A percentile compares a stretch with the other conserved stretches of the same genome.
phyloP scores from a whole-genome alignment of 768 basidiomycete species.

The Mycena galopus region DNA sequence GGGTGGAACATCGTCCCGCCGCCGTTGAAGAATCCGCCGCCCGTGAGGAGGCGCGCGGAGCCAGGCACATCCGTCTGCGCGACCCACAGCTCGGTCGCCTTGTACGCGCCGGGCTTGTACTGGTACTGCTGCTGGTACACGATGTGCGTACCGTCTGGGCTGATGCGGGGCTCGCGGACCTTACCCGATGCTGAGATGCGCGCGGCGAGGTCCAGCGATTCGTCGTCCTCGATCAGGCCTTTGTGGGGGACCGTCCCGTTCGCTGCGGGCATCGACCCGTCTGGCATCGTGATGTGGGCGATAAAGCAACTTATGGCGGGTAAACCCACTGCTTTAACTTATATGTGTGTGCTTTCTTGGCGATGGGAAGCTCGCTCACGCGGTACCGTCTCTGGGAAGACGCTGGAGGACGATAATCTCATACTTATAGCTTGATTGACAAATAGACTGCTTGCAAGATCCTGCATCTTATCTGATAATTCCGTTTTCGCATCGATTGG shows the following conservation, averaged over 20 bases:
- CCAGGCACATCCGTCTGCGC: slow-evolving; percentile 43
- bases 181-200: slow-evolving; percentile 46
- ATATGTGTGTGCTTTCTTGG: neutral
- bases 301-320: neutral
- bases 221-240: slow-evolving; percentile 1
- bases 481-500: neutral
- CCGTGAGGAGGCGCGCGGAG: slow-evolving; percentile 45
- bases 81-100: slow-evolving; percentile 48
- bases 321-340: neutral
- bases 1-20: slow-evolving; percentile 51
- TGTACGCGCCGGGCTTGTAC: slow-evolving; percentile 42
- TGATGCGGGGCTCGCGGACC: slow-evolving; percentile 51
- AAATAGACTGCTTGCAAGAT: neutral
- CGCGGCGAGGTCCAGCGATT: slow-evolving; percentile 33
- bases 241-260: neutral
- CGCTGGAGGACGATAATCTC: neutral
- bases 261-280: neutral
- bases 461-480: neutral
- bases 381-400: slow-evolving; percentile 4
- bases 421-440: slow-evolving; percentile 1
- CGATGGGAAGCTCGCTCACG: slow-evolving; percentile 11
- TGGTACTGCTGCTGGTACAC: slow-evolving; percentile 50
- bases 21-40: slow-evolving; percentile 45
- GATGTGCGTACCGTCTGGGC: slow-evolving; percentile 45
- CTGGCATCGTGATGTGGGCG: neutral